Conservation (phyloP, 2,329 filamentous ascomycete genomes). For the Pestalotiopsis sp. region DNA sequence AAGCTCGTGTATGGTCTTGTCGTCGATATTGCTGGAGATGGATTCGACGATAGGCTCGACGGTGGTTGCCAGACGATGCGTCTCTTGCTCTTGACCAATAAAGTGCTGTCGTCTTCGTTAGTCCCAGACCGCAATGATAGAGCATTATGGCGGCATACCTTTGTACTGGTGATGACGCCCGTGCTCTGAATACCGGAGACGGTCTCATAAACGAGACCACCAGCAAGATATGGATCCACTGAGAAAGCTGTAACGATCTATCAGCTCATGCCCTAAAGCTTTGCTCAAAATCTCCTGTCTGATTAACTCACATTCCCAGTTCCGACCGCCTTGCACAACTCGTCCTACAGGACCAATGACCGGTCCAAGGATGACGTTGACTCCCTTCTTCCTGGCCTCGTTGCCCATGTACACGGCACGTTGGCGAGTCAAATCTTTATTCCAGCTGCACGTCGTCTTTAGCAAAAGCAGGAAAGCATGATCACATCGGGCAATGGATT, state of each 20-base stretch:
- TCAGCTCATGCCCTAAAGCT: not conserved
- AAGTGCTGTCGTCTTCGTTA: no score
- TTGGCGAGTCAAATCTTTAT: slow-evolving; percentile 61
- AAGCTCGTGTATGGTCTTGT: slow-evolving; percentile 57
- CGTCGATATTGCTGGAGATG: slow-evolving; percentile 49
- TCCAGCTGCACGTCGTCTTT: slow-evolving; percentile 56
- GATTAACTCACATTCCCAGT: slow-evolving; percentile 44
- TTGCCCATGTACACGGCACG: slow-evolving; percentile 67
- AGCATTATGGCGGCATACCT: no score
- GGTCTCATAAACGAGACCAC: slow-evolving; percentile 49
- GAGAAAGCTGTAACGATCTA: slow-evolving; percentile 10
- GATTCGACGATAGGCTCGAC: slow-evolving; percentile 55
- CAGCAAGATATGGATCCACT: slow-evolving; percentile 62
- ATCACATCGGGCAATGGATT: not conserved
- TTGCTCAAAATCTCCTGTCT: not conserved
- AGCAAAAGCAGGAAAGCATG: not conserved
- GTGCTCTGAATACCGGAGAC: slow-evolving; percentile 42
- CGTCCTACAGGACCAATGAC: slow-evolving; percentile 59
- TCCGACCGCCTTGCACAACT: slow-evolving; percentile 53
- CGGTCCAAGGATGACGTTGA: slow-evolving; percentile 70
- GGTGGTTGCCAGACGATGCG: slow-evolving; percentile 58
- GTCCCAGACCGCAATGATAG: no score
- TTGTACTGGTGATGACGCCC: slow-evolving; percentile 28
- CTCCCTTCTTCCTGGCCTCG: slow-evolving; percentile 67
- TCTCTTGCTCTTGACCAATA: slow-evolving; percentile 70